These are phyloP conservation scores for Cyberlindnera bimundalis DNA, from an alignment of 805 yeast species.

Conservation along the genomic window DNA sequence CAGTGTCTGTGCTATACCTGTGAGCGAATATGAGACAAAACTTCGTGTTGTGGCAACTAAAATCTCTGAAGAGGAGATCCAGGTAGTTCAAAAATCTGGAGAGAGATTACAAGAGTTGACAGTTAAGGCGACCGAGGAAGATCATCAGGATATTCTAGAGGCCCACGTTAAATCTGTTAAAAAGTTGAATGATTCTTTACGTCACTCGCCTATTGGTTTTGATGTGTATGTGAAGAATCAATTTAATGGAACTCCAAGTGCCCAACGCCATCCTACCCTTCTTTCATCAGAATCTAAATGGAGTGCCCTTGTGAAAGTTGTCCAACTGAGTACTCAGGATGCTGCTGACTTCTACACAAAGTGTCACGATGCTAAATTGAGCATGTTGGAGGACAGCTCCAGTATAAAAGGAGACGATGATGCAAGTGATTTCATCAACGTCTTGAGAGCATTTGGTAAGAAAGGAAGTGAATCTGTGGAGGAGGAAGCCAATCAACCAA, in stretches of 20 bases:
- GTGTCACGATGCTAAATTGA: slow-evolving; percentile 26
- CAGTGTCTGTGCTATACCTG: slow-evolving; percentile 22
- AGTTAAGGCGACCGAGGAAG: slow-evolving; percentile 7
- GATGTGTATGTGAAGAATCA: slow-evolving; percentile 34
- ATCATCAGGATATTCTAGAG: slow-evolving; percentile 13
- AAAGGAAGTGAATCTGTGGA: slow-evolving; percentile 23
- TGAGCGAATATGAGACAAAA: slow-evolving; percentile 24
- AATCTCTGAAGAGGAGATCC: slow-evolving; percentile 29
- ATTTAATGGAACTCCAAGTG: slow-evolving; percentile 31
- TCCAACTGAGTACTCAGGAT: slow-evolving; percentile 20
- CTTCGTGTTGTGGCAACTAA: slow-evolving; percentile 34
- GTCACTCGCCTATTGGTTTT: slow-evolving; percentile 35
- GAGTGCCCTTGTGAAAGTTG: slow-evolving; percentile 31
- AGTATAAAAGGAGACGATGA: slow-evolving; percentile 20
- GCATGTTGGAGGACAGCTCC: slow-evolving; percentile 25
- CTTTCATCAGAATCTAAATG: slow-evolving; percentile 29
- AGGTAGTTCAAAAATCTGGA: slow-evolving; percentile 20
- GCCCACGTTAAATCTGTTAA: slow-evolving; percentile 20
- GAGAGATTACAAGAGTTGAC: slow-evolving; percentile 16
- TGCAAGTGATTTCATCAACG: slow-evolving; percentile 20
- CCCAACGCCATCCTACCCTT: slow-evolving; percentile 24
- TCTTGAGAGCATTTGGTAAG: slow-evolving; percentile 29
- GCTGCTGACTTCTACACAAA: slow-evolving; percentile 22
- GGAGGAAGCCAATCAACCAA: background rate
- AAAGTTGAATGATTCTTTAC: slow-evolving; percentile 19